Conservation (phyloP, 192 early-diverging fungal species). For the Chytriomyces sp. region DNA sequence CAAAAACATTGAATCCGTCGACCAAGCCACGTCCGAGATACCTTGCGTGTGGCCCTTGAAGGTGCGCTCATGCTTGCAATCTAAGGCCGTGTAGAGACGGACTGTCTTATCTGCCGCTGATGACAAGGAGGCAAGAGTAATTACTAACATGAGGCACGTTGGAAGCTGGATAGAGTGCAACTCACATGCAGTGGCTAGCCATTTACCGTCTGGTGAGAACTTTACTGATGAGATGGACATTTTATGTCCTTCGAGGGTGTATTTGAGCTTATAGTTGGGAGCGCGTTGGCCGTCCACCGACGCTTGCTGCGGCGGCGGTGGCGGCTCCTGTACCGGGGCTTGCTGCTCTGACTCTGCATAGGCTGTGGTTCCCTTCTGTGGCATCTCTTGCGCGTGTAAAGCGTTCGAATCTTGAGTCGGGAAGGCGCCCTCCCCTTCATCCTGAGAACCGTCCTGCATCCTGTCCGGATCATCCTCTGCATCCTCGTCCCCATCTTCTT, state of each 20-base stretch:
- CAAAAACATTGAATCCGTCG: slow-evolving; percentile 83
- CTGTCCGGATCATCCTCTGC: not conserved
- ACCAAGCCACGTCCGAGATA: slow-evolving; percentile 96
- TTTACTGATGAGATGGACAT: slow-evolving; percentile 94
- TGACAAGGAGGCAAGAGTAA: not conserved
- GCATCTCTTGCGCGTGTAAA: not conserved
- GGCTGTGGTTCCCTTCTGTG: too few relatives aligned
- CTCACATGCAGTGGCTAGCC: slow-evolving; percentile 90
- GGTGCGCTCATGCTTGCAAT: slow-evolving; percentile 82
- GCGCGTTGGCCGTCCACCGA: not conserved
- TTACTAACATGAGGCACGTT: not conserved
- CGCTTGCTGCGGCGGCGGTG: not conserved
- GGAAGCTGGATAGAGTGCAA: not conserved
- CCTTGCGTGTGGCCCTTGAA: slow-evolving; percentile 89
- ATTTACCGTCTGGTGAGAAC: slow-evolving; percentile 97
- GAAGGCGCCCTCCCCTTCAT: not conserved
- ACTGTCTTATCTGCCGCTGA: slow-evolving; percentile 94
- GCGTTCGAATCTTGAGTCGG: not conserved
- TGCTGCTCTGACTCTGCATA: not conserved
- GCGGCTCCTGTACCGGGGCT: not conserved
- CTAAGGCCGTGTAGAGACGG: slow-evolving; percentile 87
- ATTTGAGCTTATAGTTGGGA: slow-evolving; percentile 85
- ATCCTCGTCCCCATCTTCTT: not conserved
- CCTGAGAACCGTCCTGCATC: too few relatives aligned
- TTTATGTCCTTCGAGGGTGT: slow-evolving; percentile 90